phyloP scores from a whole-genome alignment of 805 yeast species.

The Starmera pachycereana region DNA sequence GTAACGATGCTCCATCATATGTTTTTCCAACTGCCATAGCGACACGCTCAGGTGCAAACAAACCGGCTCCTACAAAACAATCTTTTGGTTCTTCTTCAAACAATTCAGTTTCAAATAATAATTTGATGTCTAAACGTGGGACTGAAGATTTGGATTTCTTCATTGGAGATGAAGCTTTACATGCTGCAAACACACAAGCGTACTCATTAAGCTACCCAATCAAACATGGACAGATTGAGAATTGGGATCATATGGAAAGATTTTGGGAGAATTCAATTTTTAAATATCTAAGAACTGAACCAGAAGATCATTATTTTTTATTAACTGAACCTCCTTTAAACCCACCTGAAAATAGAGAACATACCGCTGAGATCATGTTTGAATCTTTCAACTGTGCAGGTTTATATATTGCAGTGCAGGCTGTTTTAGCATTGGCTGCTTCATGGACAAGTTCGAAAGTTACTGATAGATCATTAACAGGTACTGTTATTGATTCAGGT shows the following conservation, averaged over 20 bases:
- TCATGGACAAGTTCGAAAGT: conserved; percentile 98
- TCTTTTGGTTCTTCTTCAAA: conserved; percentile 24
- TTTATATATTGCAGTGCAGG: conserved; percentile 96
- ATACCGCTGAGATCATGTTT: conserved; percentile 97
- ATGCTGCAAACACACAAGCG: conserved; percentile 84
- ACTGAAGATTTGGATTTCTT: conserved; percentile 90
- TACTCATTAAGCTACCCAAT: conserved; percentile 88
- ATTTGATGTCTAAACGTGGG: conserved; percentile 64
- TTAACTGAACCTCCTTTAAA: conserved; percentile 97
- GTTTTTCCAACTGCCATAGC: conserved; percentile 93
- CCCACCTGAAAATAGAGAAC: conserved; percentile 99
- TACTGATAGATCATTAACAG: conserved; percentile 89
- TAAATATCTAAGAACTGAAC: conserved; percentile 94
- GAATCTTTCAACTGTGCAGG: conserved; percentile 99
- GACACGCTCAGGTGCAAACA: conserved; percentile 46
- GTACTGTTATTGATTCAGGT: conserved; percentile 97
- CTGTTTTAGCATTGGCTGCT: conserved; percentile 96
- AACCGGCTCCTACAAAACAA: conserved; percentile 34
- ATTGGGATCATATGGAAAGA: conserved; percentile 99
- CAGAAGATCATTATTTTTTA: conserved; percentile 94
- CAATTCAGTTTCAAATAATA: conserved; percentile 20
- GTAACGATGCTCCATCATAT: conserved; percentile 95
- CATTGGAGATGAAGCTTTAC: conserved; percentile 92
- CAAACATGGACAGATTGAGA: conserved; percentile 95
- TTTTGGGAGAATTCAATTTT: conserved; percentile 97